Percentiles rank a stretch among this genome's conserved stretches.
These are phyloP conservation scores for Mortierella sp. DNA, from an alignment of 371 early-diverging fungal genomes.

Conservation along the genomic window DNA sequence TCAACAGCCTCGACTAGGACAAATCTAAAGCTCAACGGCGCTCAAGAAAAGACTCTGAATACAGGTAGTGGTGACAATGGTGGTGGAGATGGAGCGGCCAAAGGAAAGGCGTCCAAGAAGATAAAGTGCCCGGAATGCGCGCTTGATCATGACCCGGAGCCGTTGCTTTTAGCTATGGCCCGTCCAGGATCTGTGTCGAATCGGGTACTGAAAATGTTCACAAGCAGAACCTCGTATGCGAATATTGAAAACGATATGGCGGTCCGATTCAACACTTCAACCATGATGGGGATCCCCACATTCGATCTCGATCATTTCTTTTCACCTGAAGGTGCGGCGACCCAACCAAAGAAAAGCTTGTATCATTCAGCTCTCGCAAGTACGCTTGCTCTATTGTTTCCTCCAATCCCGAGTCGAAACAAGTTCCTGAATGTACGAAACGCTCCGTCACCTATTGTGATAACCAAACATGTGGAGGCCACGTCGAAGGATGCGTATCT, in stretches of 20 bases:
- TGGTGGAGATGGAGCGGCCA: too few species aligned
- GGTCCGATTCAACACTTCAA: conserved; percentile 47
- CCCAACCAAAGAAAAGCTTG: conserved; percentile 26
- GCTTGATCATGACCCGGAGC: conserved; percentile 32
- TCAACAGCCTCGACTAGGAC: not conserved
- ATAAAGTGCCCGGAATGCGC: conserved; percentile 11
- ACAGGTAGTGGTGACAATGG: too few species aligned
- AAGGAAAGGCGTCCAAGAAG: too few species aligned
- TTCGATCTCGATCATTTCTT: conserved; percentile 48
- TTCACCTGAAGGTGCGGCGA: conserved; percentile 37
- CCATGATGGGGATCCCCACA: conserved; percentile 50
- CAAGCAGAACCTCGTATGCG: conserved; percentile 50
- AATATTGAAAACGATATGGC: conserved; percentile 55
- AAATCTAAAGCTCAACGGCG: too few species aligned
- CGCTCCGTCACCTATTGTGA: conserved; percentile 35
- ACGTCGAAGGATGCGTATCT: not conserved
- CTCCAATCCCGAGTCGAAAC: conserved; percentile 23
- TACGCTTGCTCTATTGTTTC: conserved; percentile 32
- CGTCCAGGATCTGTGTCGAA: conserved; percentile 48
- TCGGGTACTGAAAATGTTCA: conserved; percentile 35
- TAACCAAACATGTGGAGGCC: conserved; percentile 33
- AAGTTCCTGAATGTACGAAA: conserved; percentile 29
- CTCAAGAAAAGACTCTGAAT: too few species aligned
- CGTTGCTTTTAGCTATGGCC: conserved; percentile 53
- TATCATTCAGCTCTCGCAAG: conserved; percentile 34